A percentile compares a stretch with the other conserved stretches of the same genome.
Conservation (phyloP, 768 basidiomycete species). For the Suillus occidentalis region DNA sequence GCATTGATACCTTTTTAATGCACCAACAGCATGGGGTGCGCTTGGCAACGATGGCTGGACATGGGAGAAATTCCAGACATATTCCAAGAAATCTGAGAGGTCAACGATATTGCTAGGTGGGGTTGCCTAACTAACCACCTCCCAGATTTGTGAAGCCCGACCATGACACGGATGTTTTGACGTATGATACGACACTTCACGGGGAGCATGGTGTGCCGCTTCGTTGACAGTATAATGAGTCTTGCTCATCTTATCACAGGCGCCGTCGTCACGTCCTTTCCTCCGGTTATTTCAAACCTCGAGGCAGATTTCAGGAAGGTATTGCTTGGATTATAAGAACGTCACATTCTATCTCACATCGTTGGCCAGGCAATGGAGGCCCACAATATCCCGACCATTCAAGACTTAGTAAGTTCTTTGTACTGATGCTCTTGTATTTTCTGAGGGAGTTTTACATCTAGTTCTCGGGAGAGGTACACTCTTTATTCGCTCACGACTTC, state of each 20-base stretch:
- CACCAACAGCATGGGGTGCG: conserved; percentile 33
- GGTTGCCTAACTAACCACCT: background rate
- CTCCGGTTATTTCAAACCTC: background rate
- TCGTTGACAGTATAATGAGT: background rate
- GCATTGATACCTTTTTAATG: background rate
- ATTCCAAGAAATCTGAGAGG: conserved; percentile 40
- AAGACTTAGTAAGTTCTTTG: background rate
- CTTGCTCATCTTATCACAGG: background rate
- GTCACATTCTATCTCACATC: background rate
- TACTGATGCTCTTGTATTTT: background rate
- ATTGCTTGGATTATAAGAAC: background rate
- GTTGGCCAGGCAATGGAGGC: background rate
- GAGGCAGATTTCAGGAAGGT: background rate
- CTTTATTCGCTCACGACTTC: background rate
- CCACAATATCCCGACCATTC: background rate
- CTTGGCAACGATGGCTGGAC: conserved; percentile 61
- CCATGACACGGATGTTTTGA: background rate
- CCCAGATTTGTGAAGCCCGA: background rate
- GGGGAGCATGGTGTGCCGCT: background rate
- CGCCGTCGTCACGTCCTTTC: background rate
- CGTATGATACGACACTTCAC: background rate
- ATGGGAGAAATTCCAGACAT: conserved; percentile 43
- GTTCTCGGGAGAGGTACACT: background rate
- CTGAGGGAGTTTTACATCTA: background rate
- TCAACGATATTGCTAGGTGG: conserved; percentile 17